Conservation (phyloP, 2,329 filamentous ascomycete genomes). For the Ceratocystis papillata region DNA sequence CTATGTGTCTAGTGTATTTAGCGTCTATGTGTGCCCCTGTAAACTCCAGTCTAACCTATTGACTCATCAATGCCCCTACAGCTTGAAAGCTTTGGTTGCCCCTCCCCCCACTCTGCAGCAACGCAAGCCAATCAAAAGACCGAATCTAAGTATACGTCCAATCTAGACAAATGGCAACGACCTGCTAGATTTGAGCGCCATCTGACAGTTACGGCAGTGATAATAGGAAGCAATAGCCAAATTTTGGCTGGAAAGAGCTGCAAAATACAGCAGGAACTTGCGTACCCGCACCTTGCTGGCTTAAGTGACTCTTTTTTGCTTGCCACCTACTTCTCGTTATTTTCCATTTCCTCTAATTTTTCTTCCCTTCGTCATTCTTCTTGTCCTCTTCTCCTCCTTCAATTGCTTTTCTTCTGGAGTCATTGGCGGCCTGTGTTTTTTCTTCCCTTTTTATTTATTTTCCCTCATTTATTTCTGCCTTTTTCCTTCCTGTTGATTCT, state of each 20-base stretch:
- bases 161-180: too few relatives aligned
- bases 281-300: too few relatives aligned
- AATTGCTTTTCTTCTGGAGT: neutral
- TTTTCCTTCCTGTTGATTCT: conserved; percentile 11
- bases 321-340: neutral
- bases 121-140: neutral
- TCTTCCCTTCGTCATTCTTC: neutral
- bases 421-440: conserved; percentile 2
- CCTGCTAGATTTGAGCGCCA: neutral
- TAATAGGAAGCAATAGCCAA: neutral
- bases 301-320: neutral
- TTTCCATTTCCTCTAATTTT: neutral
- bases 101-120: neutral
- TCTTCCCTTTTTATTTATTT: conserved; percentile 10
- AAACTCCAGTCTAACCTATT: neutral
- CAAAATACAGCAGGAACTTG: neutral
- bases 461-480: neutral
- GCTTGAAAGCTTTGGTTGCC: neutral
- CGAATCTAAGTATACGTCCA: neutral
- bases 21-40: neutral
- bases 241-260: neutral
- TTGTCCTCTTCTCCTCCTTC: neutral
- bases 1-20: neutral
- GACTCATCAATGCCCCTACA: neutral
- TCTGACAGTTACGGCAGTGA: neutral